These are phyloP conservation scores for Mycena venus DNA, from an alignment of 768 basidiomycete species.

Conservation along the genomic window DNA sequence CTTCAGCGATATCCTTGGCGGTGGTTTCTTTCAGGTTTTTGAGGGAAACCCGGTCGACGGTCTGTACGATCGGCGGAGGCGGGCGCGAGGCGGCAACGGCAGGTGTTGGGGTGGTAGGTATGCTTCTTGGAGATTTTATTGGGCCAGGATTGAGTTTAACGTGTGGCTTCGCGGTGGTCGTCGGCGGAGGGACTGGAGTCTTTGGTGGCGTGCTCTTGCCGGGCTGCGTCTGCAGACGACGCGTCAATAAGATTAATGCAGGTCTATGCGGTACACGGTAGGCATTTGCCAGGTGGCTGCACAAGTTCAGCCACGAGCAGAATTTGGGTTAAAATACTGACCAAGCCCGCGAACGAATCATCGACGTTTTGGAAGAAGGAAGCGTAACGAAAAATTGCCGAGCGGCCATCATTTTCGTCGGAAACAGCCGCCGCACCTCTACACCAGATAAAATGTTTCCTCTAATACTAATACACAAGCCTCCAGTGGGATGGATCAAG, in stretches of 20 bases:
- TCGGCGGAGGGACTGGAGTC: neutral
- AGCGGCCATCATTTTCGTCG: too few relatives aligned
- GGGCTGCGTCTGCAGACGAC: slow-evolving; percentile 18
- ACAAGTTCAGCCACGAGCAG: neutral
- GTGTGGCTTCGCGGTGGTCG: neutral
- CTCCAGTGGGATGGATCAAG: too few relatives aligned
- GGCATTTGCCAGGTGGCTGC: slow-evolving; percentile 1
- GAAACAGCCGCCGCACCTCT: too few relatives aligned
- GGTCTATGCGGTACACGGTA: neutral
- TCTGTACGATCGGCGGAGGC: slow-evolving; percentile 29
- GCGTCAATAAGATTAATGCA: neutral
- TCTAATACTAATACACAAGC: too few relatives aligned
- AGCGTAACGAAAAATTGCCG: neutral
- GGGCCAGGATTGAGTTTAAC: slow-evolving; percentile 15
- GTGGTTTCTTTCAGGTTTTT: slow-evolving; percentile 62
- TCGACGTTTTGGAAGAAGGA: neutral
- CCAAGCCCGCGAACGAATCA: slow-evolving; percentile 14
- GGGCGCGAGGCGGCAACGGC: slow-evolving; percentile 36
- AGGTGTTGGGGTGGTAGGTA: slow-evolving; percentile 38
- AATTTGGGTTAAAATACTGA: neutral
- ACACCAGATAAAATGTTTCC: too few relatives aligned
- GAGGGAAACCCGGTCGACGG: slow-evolving; percentile 37
- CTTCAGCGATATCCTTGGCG: slow-evolving; percentile 74
- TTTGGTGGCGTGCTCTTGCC: neutral
- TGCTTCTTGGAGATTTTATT: slow-evolving; percentile 10